Base-by-base conservation (phyloP, 495 filamentous ascomycete genomes). In the Penicillium daleae region DNA sequence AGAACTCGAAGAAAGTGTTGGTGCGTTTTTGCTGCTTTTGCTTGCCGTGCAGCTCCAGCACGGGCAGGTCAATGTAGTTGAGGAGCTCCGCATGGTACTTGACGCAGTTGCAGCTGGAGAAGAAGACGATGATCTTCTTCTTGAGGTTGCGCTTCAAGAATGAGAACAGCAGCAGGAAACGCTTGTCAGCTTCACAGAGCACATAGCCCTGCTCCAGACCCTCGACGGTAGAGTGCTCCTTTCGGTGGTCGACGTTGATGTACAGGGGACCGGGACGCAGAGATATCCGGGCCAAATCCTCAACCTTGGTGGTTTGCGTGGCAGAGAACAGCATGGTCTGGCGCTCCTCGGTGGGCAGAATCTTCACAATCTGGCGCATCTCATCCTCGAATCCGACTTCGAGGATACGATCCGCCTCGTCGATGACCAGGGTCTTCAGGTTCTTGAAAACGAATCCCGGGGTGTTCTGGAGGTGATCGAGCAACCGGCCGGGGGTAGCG, bases 331-430 rank as follows among this genome's bases (percentile, higher is more conserved):
- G 87, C 88, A 96, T 93, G 0, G 95, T 98, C 71, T 99, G 95
- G 40, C 96, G 83, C 59, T 94, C 90, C 37, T 93, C 89, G 61
- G 87, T 87, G 27, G 95, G 95, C 17, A 99, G 82, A 56, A 99
- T 96, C 80, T 97, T 97, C 73, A 98, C 86, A 68, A 99, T 96
- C 74, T 97, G 92, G 54, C 92, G 85, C 92, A 97, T 97, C 75
- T 99, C 95, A 68, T 98, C 96, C 71, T 99, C 95, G 81, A 99
- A 99, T 62, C 95, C 95, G 60, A 97, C 90, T 79, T 99, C 95
- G 32, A 99, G 80, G 61, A 97, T 98, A 50, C 93, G 86, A 69
- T 97, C 93, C 22, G 94, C 93, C 72, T 97, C 93, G 69, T 97
- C 76, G 46, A 97, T 95, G 40, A 98, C 85, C 8, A 99, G 78